Evolutionary conservation across 352 stramenopile genomes (phyloP).

Genomic region (Pythium dissimile): DNA sequence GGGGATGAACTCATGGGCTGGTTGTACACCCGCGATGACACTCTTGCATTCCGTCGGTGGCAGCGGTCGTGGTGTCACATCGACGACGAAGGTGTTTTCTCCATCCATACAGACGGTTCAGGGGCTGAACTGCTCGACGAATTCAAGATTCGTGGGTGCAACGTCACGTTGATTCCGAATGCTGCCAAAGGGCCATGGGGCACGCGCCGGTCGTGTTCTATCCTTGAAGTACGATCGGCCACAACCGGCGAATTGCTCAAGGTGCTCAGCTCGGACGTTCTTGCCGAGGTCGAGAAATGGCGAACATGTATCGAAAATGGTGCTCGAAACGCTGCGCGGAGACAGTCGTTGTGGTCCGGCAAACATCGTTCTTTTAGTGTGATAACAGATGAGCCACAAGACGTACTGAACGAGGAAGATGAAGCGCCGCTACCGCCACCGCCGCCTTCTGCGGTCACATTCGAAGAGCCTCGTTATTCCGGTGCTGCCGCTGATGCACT

Average conservation of each 20-base stretch:
- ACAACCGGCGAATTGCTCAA: conserved; percentile 42
- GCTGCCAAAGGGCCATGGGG: conserved; percentile 47
- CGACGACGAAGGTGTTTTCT: conserved; percentile 64
- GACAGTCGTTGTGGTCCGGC: neutral
- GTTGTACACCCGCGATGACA: conserved; percentile 81
- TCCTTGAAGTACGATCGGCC: conserved; percentile 61
- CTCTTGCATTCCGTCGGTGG: conserved; percentile 81
- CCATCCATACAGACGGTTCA: conserved; percentile 68
- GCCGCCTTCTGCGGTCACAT: neutral
- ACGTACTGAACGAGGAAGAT: conserved; percentile 32
- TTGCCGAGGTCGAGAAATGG: conserved; percentile 67
- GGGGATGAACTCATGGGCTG: conserved; percentile 72
- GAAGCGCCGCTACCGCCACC: neutral
- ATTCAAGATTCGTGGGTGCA: conserved; percentile 62
- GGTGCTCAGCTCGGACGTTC: conserved; percentile 59
- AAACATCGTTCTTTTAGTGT: conserved; percentile 11
- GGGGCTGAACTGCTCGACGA: conserved; percentile 59
- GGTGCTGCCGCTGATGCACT: conserved; percentile 38
- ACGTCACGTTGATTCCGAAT: conserved; percentile 62
- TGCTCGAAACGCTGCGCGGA: conserved; percentile 36
- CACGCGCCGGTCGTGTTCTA: conserved; percentile 23
- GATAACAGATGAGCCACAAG: conserved; percentile 20
- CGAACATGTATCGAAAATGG: conserved; percentile 64
- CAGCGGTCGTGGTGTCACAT: conserved; percentile 79
- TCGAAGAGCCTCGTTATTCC: conserved; percentile 21